Base-by-base conservation (phyloP, 176 grass and related monocot genomes). In the Leersia perrieri region DNA sequence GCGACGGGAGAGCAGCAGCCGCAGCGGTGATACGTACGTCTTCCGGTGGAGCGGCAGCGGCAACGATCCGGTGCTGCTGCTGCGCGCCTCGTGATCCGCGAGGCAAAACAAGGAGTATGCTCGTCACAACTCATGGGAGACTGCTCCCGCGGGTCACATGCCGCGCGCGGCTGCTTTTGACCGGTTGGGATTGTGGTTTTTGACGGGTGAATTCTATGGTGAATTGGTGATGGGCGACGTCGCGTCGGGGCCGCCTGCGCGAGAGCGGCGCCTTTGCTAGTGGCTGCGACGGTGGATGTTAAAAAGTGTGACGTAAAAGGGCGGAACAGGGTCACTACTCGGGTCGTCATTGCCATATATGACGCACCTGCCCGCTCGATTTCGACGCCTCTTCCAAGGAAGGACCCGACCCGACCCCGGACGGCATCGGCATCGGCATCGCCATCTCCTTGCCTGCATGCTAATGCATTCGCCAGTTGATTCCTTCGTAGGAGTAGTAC, bases 121-220 rank as follows among this genome's bases (percentile, higher is more conserved):
- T n/a, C n/a, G n/a, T 47, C 44, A 18, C 67, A 20, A 41, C 36
- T 11, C n/a, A 20, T 88, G 69, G 87, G 81, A 80, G 81, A 84
- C 87, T 80, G 87, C 80, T 88, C 74, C 85, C 16, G 44, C 16
- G 60, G 44, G 42, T 83, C 86, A 83, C 80, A 73, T 83, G 85
- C 61, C 38, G 27, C 66, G 1, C n/a, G n/a, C n/a, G n/a, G n/a
- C n/a, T n/a, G 26, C 74, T 80, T 88, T 88, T 88, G 87, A 88
- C 87, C 69, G 73, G 13, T 3, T 5, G 45, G 16, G 49, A 8
- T 0, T 16, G 1, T 51, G 14, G 49, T n/a, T 0, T 16, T 5
- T 51, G 14, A 14, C 5, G 44, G 47, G n/a, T n/a, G n/a, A n/a
- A n/a, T n/a, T n/a, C n/a, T 51, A 11, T 12, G 47, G 4, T 51